These are phyloP conservation scores for Diutina sp. DNA, from an alignment of 1,139 yeast species.

Conservation along the genomic window DNA sequence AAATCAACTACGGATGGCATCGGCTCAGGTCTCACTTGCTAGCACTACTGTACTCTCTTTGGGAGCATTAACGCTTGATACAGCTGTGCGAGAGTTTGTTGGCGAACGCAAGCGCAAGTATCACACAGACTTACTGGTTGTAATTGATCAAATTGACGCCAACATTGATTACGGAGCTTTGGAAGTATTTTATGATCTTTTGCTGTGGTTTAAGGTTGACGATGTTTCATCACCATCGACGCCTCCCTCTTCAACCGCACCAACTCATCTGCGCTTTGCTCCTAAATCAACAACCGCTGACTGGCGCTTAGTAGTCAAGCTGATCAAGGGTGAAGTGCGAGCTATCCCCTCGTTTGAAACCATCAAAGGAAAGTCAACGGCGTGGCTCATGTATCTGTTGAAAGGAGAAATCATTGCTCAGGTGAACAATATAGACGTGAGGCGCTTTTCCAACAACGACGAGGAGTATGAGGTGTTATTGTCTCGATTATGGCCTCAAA, in stretches of 20 bases:
- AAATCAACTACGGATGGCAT: neutral
- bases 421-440: neutral
- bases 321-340: neutral
- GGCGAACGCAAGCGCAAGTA: neutral
- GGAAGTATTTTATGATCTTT: neutral
- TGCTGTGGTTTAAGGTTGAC: neutral
- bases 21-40: neutral
- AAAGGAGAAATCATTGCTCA: neutral
- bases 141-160: neutral
- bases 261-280: neutral
- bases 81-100: neutral
- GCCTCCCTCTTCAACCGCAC: neutral
- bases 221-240: neutral
- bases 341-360: neutral
- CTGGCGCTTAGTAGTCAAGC: neutral
- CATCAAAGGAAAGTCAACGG: neutral
- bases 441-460: conserved; percentile 14
- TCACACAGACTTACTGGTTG: neutral
- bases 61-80: neutral
- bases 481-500: neutral
- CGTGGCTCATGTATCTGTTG: neutral
- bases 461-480: neutral
- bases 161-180: neutral
- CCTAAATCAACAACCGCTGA: neutral
- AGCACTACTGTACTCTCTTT: neutral